These are phyloP conservation scores for Leccinum uliginosum DNA, from an alignment of 768 basidiomycete genomes.

Conservation along the genomic window DNA sequence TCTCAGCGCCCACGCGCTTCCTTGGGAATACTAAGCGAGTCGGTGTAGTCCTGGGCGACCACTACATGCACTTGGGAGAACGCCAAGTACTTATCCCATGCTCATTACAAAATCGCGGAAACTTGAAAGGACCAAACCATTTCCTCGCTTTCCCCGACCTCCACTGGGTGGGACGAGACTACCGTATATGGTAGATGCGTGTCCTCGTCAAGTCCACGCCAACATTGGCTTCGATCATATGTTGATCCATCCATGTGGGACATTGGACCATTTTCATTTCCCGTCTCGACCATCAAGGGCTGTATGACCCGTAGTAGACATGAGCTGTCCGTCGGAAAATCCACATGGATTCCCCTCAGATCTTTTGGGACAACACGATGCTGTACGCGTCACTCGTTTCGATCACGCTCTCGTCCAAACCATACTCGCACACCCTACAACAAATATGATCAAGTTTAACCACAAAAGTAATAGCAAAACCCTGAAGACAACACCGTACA, in stretches of 20 bases:
- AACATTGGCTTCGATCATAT: conserved; percentile 10
- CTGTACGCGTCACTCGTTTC: conserved; percentile 12
- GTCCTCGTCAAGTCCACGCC: conserved; percentile 6
- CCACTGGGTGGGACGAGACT: not conserved
- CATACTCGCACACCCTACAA: conserved; percentile 7
- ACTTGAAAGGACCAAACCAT: conserved; percentile 1
- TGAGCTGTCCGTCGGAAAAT: not conserved
- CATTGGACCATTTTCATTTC: conserved; percentile 1
- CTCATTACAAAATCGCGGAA: conserved; percentile 14
- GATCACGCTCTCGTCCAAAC: not conserved
- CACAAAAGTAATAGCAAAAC: not conserved
- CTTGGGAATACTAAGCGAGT: not conserved
- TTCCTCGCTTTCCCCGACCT: not conserved
- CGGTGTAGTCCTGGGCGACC: not conserved
- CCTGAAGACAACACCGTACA: not conserved
- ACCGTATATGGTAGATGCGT: not conserved
- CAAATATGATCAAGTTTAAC: conserved; percentile 7
- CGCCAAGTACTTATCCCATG: conserved; percentile 13
- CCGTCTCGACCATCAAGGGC: not conserved
- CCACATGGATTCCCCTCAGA: too few relatives aligned
- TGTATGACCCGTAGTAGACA: too few relatives aligned
- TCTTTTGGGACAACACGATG: not conserved
- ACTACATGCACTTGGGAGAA: conserved; percentile 7
- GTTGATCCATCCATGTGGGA: conserved; percentile 9
- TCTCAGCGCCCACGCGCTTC: not conserved